Evolutionary conservation across 2,329 filamentous ascomycete genomes (phyloP), one percentile per base, ranked within the genome.

Genomic region (Fusarium multiceps): DNA sequence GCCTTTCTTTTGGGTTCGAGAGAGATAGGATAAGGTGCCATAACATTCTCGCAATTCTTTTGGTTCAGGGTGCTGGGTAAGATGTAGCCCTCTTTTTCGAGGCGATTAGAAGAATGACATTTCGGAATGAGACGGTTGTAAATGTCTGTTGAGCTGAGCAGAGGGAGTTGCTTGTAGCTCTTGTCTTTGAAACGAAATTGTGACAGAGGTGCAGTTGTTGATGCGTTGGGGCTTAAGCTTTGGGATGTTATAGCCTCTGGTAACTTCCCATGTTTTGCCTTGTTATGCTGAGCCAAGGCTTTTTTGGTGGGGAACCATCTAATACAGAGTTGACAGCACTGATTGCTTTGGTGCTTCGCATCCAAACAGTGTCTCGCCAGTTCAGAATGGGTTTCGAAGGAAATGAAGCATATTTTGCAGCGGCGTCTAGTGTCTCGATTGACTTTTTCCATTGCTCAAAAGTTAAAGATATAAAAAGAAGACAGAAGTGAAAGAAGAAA

Each of bases 1-100:
- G 62, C 62, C 27, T 67, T 67, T 62, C 62, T 62, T 42, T 66
- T 67, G 0, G 48, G 62, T 8, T 16, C 55, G 0, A 30, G 16
- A n/a, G 27, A n/a, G 20, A 10, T 41, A 1, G 37, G 23, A 4
- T 1, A 3, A 27, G 56, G 7, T 10, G 51, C 42, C 21, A 40
- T 37, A 3, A 9, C 11, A 46, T 14, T 7, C 4, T n/a, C 12
- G 18, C 9, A 12, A 4, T 20, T 12, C 20, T 10, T 12, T 12
- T 21, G 25, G 3, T 3, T 8, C n/a, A 49, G n/a, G 4, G 54
- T 23, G 32, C 30, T 30, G 14, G 42, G 28, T 16, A 67, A 5
- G 5, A 57, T 6, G 18, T 62, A 67, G 7, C 62, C 51, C 16
- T 66, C 62, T 9, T 6, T 56, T 40, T 2, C 47, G 4, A 54